Evolutionary conservation across 495 filamentous ascomycete genomes (phyloP).

Genomic region (Aspergillus hancockii): DNA sequence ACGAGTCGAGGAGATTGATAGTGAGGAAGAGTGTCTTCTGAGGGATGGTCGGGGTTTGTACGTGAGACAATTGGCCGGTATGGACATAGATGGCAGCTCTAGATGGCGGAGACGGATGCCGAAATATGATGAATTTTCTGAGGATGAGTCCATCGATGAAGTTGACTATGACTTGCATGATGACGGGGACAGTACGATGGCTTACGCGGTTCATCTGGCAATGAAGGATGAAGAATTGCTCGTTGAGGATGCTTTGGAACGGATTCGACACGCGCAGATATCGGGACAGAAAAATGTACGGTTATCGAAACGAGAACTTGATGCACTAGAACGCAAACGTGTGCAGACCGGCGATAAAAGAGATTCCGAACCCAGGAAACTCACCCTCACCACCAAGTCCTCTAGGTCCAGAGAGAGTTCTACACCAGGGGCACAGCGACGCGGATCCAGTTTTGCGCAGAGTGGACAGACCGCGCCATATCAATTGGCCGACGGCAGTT

Average conservation of each 20-base stretch:
- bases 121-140: slow-evolving; percentile 49
- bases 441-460: slow-evolving; percentile 26
- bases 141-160: slow-evolving; percentile 50
- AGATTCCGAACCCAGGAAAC: slow-evolving; percentile 25
- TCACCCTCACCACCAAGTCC: slow-evolving; percentile 16
- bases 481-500: slow-evolving; percentile 26
- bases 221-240: slow-evolving; percentile 67
- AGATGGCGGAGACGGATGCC: slow-evolving; percentile 45
- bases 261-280: slow-evolving; percentile 72
- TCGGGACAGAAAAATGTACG: slow-evolving; percentile 75
- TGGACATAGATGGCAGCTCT: slow-evolving; percentile 25
- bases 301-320: slow-evolving; percentile 71
- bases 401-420: slow-evolving; percentile 18
- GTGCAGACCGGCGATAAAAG: slow-evolving; percentile 47
- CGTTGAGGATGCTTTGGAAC: slow-evolving; percentile 70
- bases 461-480: slow-evolving; percentile 31
- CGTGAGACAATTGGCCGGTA: slow-evolving; percentile 28
- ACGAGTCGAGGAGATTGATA: slow-evolving; percentile 72
- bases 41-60: slow-evolving; percentile 28
- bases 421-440: slow-evolving; percentile 27
- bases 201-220: slow-evolving; percentile 53
- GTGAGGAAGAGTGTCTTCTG: slow-evolving; percentile 62
- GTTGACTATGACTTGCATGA: slow-evolving; percentile 57
- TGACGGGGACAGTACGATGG: slow-evolving; percentile 50
- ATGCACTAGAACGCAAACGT: slow-evolving; percentile 71